Percentiles rank a stretch among this genome's conserved stretches.
These are phyloP conservation scores for Rhizopogon vinicolor DNA, from an alignment of 768 basidiomycete species.

Conservation along the genomic window DNA sequence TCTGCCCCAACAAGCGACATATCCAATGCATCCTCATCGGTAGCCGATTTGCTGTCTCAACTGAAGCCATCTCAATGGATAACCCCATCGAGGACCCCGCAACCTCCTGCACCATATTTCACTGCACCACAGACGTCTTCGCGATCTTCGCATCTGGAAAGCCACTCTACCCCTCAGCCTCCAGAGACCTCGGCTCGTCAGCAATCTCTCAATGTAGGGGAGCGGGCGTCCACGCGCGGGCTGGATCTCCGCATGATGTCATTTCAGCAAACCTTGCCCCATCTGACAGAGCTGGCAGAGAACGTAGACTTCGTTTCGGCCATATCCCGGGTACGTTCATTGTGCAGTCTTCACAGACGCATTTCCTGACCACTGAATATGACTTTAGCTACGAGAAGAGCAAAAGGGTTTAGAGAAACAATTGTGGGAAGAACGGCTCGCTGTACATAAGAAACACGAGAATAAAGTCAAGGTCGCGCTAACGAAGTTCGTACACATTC, in stretches of 20 bases:
- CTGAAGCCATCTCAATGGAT: too few species aligned
- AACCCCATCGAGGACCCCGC: constrained; percentile 5
- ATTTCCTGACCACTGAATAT: constrained; percentile 3
- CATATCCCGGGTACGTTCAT: constrained; percentile 41
- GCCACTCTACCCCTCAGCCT: constrained; percentile 6
- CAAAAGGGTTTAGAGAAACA: constrained; percentile 61
- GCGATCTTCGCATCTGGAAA: constrained; percentile 5
- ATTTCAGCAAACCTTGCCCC: constrained; percentile 69
- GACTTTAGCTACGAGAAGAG: constrained; percentile 58
- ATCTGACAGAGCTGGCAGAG: constrained; percentile 55
- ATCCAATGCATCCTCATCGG: constrained; percentile 32
- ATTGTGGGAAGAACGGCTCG: constrained; percentile 61
- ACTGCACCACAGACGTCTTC: constrained; percentile 7
- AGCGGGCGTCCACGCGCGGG: constrained; percentile 3
- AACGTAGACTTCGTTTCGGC: constrained; percentile 46
- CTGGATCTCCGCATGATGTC: constrained; percentile 44
- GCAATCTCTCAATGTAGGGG: not conserved
- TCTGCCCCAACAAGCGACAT: not conserved
- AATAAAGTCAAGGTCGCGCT: constrained; percentile 65
- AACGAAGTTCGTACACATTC: constrained; percentile 48
- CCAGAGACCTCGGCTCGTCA: constrained; percentile 4
- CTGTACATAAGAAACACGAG: constrained; percentile 61
- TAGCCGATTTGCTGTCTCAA: constrained; percentile 41
- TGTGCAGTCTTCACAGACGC: not conserved
- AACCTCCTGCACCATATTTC: constrained; percentile 2